Conservation (phyloP, 257 asterid species). For the Capsicum rhomboideum region DNA sequence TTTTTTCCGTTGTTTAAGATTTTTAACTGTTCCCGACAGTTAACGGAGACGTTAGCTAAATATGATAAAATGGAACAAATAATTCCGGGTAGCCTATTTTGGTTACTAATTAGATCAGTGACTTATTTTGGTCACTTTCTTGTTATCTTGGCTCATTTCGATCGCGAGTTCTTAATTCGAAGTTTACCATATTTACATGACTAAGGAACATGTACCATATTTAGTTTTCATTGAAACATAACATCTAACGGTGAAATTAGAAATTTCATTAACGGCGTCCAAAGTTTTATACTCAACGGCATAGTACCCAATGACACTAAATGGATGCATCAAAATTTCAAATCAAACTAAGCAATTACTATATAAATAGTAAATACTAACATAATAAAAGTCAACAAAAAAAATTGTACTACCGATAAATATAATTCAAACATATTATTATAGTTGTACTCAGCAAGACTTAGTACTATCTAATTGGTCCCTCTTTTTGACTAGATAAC, state of each 20-base stretch:
- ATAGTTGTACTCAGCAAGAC: rapidly evolving
- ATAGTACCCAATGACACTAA: background rate
- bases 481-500: background rate
- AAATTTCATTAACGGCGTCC: background rate
- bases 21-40: no score
- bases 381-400: background rate
- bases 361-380: background rate
- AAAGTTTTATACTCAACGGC: background rate
- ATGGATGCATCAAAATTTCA: background rate
- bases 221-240: background rate
- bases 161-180: no score
- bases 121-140: no score
- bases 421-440: background rate
- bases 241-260: background rate
- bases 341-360: background rate
- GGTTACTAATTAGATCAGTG: no score
- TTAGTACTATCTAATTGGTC: background rate
- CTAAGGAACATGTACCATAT: background rate
- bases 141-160: no score
- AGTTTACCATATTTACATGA: background rate
- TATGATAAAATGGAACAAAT: no score
- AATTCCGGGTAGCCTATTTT: no score
- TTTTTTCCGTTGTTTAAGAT: no score
- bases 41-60: no score
- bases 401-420: background rate